phyloP scores from a whole-genome alignment of 169 alveolate species.

The Eimeria nieschulzi region DNA sequence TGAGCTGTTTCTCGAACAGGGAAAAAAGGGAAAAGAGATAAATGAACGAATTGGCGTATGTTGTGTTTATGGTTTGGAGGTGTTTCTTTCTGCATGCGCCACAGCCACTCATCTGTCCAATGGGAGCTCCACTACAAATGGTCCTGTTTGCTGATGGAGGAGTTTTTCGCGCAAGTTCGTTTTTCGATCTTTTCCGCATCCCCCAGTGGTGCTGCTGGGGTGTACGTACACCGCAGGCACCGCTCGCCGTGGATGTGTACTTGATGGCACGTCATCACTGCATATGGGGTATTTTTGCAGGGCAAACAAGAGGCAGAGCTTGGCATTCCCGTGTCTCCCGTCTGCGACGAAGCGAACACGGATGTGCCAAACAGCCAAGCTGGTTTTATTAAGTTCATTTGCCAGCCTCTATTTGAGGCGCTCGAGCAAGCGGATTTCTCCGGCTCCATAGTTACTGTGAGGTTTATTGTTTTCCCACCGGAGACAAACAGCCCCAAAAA shows the following conservation, averaged over 20 bases:
- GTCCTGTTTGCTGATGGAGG: slow-evolving; percentile 2
- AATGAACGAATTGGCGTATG: background rate
- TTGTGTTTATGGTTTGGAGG: slow-evolving; percentile 12
- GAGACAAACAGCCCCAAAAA: no score
- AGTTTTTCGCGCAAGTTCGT: slow-evolving; percentile 40
- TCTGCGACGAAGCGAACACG: slow-evolving; percentile 21
- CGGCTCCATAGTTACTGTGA: background rate
- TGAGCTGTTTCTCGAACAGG: no score
- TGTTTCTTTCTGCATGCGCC: no score
- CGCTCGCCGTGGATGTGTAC: no score
- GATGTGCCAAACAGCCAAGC: slow-evolving; percentile 44
- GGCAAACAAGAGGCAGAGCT: background rate
- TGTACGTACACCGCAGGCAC: no score
- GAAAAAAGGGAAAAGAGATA: background rate
- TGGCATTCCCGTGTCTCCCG: slow-evolving; percentile 32
- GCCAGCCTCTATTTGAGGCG: slow-evolving; percentile 25
- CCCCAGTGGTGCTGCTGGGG: no score
- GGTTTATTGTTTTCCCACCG: no score
- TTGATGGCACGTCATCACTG: background rate
- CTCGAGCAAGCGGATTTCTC: background rate
- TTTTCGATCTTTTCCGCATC: background rate
- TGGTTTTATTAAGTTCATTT: background rate
- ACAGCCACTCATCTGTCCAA: slow-evolving; percentile 38
- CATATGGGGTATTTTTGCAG: slow-evolving; percentile 16
- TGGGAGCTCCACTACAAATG: slow-evolving; percentile 53